A percentile compares a stretch with the other conserved stretches of the same genome.
Conservation (phyloP, 1,139 yeast genomes). For the Nakaseomyces glabratus region DNA sequence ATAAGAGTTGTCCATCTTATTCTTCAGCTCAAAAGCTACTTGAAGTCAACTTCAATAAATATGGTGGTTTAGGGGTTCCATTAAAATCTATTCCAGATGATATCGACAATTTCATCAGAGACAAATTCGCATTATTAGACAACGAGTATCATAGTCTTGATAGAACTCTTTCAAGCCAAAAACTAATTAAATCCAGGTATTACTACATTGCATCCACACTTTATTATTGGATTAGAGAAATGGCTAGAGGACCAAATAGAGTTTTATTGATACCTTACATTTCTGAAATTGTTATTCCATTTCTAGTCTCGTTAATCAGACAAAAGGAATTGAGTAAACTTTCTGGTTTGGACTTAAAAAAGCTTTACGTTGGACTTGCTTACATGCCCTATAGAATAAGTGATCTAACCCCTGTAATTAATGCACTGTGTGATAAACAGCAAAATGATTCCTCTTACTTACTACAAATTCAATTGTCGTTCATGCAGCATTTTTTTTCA, state of each 20-base stretch:
- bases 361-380: conserved; percentile 47
- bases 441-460: conserved; percentile 52
- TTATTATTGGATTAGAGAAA: conserved; percentile 25
- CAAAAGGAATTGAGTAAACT: conserved; percentile 79
- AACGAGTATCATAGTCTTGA: neutral
- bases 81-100: conserved; percentile 26
- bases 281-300: conserved; percentile 52
- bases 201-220: conserved; percentile 33
- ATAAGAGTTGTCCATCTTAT: conserved; percentile 45
- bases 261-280: conserved; percentile 36
- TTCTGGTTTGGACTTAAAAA: conserved; percentile 51
- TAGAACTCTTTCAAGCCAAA: conserved; percentile 27
- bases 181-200: conserved; percentile 32
- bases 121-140: conserved; percentile 31
- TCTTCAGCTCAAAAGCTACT: conserved; percentile 40
- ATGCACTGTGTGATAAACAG: conserved; percentile 37
- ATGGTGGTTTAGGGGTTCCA: conserved; percentile 32
- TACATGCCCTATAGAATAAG: conserved; percentile 46
- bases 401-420: conserved; percentile 40
- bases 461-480: conserved; percentile 54
- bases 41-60: conserved; percentile 29
- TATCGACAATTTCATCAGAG: conserved; percentile 29
- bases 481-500: conserved; percentile 67
- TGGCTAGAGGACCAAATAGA: conserved; percentile 26
- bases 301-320: conserved; percentile 53